A percentile compares a stretch with the other conserved stretches of the same genome.
phyloP scores from a whole-genome alignment of 2,329 filamentous ascomycete genomes.

The Daldinia eschscholtzii region DNA sequence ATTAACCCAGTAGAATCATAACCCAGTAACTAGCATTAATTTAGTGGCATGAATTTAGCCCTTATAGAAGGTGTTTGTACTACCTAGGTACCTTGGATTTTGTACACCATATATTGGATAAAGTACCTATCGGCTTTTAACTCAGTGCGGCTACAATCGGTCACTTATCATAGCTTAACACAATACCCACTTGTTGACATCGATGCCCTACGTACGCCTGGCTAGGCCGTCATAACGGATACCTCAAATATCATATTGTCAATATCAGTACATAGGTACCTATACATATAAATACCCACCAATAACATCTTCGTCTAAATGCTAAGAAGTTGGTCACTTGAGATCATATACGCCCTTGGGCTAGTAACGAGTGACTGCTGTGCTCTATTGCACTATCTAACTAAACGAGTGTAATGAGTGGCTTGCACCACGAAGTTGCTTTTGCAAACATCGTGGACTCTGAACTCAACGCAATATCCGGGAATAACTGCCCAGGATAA shows the following conservation, averaged over 20 bases:
- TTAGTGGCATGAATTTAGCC: conserved; percentile 4
- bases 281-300: neutral
- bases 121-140: no score
- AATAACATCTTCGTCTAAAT: neutral
- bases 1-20: neutral
- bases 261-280: neutral
- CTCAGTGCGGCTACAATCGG: neutral
- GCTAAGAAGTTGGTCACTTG: neutral
- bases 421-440: conserved; percentile 31
- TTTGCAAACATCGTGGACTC: conserved; percentile 22
- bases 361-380: conserved; percentile 42
- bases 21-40: neutral
- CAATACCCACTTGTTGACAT: neutral
- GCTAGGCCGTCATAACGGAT: neutral
- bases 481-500: conserved; percentile 25
- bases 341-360: neutral
- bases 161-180: neutral
- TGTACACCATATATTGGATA: no score
- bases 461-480: conserved; percentile 20
- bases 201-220: neutral
- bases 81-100: neutral
- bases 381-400: conserved; percentile 43
- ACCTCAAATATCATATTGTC: neutral
- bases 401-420: conserved; percentile 42
- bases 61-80: neutral